Conservation (phyloP, 495 filamentous ascomycete species). For the Penicillium lividum region DNA sequence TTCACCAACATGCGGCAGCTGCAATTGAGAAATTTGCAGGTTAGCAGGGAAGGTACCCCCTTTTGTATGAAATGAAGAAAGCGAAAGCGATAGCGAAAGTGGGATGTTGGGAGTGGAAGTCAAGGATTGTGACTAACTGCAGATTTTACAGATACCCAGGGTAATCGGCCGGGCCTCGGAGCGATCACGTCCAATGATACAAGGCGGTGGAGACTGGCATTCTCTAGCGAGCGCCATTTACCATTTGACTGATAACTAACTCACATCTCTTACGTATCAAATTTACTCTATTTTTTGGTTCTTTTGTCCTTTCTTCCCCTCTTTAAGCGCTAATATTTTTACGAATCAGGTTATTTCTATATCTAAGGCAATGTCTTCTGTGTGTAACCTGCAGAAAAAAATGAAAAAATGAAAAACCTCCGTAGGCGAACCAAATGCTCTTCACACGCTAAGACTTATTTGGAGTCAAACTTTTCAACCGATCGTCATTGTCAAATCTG, state of each 20-base stretch:
- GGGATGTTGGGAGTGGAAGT: conserved; percentile 1
- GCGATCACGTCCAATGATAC: conserved; percentile 25
- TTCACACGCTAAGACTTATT: neutral
- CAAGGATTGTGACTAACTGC: conserved; percentile 25
- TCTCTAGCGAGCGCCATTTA: conserved; percentile 6
- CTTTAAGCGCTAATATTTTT: neutral
- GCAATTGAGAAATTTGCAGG: conserved; percentile 28
- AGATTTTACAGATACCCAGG: conserved; percentile 27
- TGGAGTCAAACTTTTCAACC: neutral
- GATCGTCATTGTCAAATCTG: conserved; percentile 13
- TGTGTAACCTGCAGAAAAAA: neutral
- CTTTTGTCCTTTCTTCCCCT: neutral
- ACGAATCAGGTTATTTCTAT: neutral
- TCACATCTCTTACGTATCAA: neutral
- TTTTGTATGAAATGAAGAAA: conserved; percentile 13
- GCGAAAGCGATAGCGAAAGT: conserved; percentile 4
- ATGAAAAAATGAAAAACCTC: neutral
- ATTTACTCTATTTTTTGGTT: neutral
- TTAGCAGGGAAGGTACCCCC: conserved; percentile 22
- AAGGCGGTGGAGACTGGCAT: conserved; percentile 6
- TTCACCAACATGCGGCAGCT: conserved; percentile 54
- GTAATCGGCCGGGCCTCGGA: conserved; percentile 34
- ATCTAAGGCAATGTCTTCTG: neutral
- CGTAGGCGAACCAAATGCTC: neutral
- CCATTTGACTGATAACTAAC: neutral